These are phyloP conservation scores for Parachaetomium inaequale DNA, from an alignment of 495 filamentous ascomycete species.

Conservation along the genomic window DNA sequence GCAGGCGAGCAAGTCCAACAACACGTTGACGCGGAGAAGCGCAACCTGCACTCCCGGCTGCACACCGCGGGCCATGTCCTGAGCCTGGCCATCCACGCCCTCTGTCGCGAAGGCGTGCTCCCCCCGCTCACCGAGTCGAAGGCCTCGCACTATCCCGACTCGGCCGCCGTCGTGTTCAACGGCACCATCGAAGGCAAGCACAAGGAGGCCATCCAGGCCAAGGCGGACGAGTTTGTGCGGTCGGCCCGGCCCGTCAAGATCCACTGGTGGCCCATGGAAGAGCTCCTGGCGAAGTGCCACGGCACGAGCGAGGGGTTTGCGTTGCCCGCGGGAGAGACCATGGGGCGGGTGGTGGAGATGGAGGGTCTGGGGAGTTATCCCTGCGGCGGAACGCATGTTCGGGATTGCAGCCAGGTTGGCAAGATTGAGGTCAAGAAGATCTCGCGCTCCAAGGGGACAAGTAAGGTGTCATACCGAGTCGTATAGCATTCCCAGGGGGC, in stretches of 20 bases:
- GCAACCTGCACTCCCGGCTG: conserved; percentile 54
- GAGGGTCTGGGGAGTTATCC: conserved; percentile 58
- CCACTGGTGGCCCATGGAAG: too few relatives aligned
- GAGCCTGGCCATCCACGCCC: conserved; percentile 52
- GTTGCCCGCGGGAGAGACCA: too few relatives aligned
- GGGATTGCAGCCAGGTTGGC: conserved; percentile 49
- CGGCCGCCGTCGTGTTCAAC: conserved; percentile 55
- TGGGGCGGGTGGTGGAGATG: conserved; percentile 49
- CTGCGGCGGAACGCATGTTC: conserved; percentile 64
- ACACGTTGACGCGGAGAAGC: conserved; percentile 51
- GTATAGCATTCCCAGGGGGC: too few relatives aligned
- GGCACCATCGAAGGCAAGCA: conserved; percentile 57
- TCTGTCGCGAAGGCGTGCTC: conserved; percentile 1
- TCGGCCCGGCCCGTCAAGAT: too few relatives aligned
- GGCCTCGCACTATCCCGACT: conserved; percentile 60
- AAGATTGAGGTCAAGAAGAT: conserved; percentile 58
- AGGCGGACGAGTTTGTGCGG: too few relatives aligned
- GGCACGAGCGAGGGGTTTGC: too few relatives aligned
- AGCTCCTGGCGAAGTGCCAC: too few relatives aligned
- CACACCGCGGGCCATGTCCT: conserved; percentile 66
- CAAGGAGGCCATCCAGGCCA: conserved; percentile 47
- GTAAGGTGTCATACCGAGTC: conserved; percentile 42
- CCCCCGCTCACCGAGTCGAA: conserved; percentile 53
- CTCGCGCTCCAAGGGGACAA: conserved; percentile 53
- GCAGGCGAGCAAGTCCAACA: conserved; percentile 29